Conservation (phyloP, 1,139 yeast species). For the Taphrina communis region DNA sequence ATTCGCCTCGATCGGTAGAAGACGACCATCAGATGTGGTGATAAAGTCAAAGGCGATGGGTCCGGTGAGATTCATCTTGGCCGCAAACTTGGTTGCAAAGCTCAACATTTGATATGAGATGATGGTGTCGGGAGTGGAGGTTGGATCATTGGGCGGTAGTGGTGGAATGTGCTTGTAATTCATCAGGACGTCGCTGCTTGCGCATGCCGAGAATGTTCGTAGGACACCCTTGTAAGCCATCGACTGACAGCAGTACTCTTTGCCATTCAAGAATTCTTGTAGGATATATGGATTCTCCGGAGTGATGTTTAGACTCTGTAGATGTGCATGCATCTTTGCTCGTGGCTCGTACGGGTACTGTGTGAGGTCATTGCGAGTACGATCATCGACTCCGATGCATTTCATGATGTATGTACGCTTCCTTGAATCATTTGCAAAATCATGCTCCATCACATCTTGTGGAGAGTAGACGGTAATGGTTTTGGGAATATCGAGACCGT, state of each 20-base stretch:
- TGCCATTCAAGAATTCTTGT: slow-evolving; percentile 34
- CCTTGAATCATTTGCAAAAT: slow-evolving; percentile 17
- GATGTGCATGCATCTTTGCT: slow-evolving; percentile 19
- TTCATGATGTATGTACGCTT: slow-evolving; percentile 18
- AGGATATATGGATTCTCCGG: slow-evolving; percentile 29
- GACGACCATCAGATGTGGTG: slow-evolving; percentile 26
- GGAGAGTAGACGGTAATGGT: slow-evolving; percentile 22
- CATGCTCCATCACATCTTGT: slow-evolving; percentile 23
- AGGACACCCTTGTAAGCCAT: slow-evolving; percentile 28
- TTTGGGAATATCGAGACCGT: slow-evolving; percentile 28
- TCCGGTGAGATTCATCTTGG: slow-evolving; percentile 30
- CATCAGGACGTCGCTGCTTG: slow-evolving; percentile 34
- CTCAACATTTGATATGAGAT: slow-evolving; percentile 23
- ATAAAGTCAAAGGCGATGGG: slow-evolving; percentile 33
- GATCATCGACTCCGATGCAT: slow-evolving; percentile 29
- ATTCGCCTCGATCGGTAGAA: slow-evolving; percentile 30
- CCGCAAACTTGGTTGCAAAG: slow-evolving; percentile 28
- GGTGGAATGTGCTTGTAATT: slow-evolving; percentile 33
- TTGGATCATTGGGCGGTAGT: slow-evolving; percentile 14
- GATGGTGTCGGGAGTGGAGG: slow-evolving; percentile 10
- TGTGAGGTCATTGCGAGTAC: slow-evolving; percentile 32
- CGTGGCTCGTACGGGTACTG: slow-evolving; percentile 26
- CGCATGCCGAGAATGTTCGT: slow-evolving; percentile 29
- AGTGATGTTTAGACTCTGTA: slow-evolving; percentile 20
- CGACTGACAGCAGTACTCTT: slow-evolving; percentile 32